Base-by-base conservation (phyloP, 192 early-diverging fungal species). In the Coemansia sp. region DNA sequence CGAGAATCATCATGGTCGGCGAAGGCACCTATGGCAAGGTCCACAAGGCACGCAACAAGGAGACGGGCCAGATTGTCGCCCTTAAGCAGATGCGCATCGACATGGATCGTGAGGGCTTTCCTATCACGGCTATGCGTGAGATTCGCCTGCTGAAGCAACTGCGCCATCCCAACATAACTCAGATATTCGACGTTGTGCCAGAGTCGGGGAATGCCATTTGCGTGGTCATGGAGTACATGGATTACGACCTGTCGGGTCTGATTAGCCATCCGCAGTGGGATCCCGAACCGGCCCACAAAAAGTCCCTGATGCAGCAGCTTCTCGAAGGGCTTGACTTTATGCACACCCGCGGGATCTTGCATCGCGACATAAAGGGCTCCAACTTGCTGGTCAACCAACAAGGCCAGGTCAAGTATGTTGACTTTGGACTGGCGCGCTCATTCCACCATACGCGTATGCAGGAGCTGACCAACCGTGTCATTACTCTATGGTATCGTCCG, bases 401-500 rank as follows among this genome's bases (percentile, higher is more conserved):
- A 29, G 95, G 96, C 27, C 87, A 94, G 66, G 78, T 99, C 35
- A 97, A 98, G 81, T 87, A 96, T 62, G 94, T 95, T 29, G 97
- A 99, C 84, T 99, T 99, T 87, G 97, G 97, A 9, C 83, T 99
- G 5, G 96, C 97, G 3, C 80, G 95, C 15, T 76, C 89, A 8
- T 88, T 93, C 61, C 84, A 90, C 58, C 87, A 84, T 63, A 80
- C 83, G 53, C 74, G 73, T 15, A 87, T 80, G 64, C 84, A 87
- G 50, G 90, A 90, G 71, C 86, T 90, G 65, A 94, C 92, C 29
- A 94, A 94, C 72, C 85, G 92, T 9, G 97, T 99, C 12, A 95
- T 98, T 50, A 99, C 97, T 1, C 77, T 98, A 34, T 99, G 97
- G 97, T 99, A 99, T 66, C 87, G 97, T 10, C 91, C 95, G 32